Evolutionary conservation across 768 basidiomycete genomes (phyloP).

Genomic region (Boletus rubropictus): DNA sequence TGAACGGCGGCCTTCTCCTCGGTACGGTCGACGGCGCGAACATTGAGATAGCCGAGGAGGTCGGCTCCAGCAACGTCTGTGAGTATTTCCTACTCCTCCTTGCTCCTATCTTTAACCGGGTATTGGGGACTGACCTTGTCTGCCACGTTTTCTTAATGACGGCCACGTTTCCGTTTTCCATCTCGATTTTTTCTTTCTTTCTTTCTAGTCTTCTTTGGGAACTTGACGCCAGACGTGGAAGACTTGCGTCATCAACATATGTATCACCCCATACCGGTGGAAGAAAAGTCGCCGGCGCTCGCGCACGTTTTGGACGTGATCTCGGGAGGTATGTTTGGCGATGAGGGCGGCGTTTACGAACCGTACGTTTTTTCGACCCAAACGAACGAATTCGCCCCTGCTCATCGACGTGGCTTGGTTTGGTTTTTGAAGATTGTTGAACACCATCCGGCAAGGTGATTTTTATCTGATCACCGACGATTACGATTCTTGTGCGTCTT

Average conservation of each 20-base stretch:
- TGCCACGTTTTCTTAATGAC: no score
- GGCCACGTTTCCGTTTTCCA: no score
- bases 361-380: constrained; percentile 47
- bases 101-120: no score
- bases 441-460: constrained; percentile 71
- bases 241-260: constrained; percentile 80
- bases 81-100: no score
- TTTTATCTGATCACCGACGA: constrained; percentile 86
- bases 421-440: constrained; percentile 47
- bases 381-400: no score
- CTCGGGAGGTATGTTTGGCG: constrained; percentile 75
- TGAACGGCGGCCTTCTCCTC: constrained; percentile 84
- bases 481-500: constrained; percentile 83
- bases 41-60: constrained; percentile 94
- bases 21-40: constrained; percentile 95
- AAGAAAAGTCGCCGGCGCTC: constrained; percentile 78
- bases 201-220: constrained; percentile 78
- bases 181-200: no score
- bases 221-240: constrained; percentile 83
- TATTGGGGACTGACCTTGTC: no score
- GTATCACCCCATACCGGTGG: constrained; percentile 76
- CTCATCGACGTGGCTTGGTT: no score
- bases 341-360: constrained; percentile 67
- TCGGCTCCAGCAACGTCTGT: constrained; percentile 91
- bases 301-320: constrained; percentile 74